These are phyloP conservation scores for Fraxinus angustifolia DNA, from an alignment of 305 asterid genomes.

Conservation along the genomic window DNA sequence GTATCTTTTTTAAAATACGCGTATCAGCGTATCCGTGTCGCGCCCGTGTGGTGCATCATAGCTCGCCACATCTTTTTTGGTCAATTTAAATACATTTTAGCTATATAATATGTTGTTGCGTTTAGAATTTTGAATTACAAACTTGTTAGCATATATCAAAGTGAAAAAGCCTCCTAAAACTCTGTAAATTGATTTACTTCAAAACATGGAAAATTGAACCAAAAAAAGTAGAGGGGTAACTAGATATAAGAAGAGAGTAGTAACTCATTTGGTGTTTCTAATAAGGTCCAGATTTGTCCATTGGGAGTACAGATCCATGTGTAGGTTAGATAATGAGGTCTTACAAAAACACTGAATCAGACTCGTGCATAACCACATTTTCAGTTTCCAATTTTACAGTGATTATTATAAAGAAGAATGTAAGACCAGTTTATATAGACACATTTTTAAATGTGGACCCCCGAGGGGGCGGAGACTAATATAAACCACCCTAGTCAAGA, in stretches of 20 bases:
- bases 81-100: neutral
- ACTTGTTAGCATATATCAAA: neutral
- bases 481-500: neutral
- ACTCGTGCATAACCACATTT: neutral
- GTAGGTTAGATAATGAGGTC: neutral
- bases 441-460: neutral
- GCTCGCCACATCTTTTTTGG: neutral
- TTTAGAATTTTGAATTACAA: neutral
- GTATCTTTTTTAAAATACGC: no score
- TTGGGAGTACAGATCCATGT: neutral
- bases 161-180: neutral
- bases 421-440: conserved; percentile 6
- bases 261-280: neutral
- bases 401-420: conserved; percentile 10
- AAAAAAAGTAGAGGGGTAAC: neutral
- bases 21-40: neutral
- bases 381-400: conserved; percentile 3
- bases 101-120: neutral
- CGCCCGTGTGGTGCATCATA: neutral
- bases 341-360: neutral
- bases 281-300: conserved; percentile 4
- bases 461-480: neutral
- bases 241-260: conserved; percentile 9
- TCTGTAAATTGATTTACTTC: neutral
- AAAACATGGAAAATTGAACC: neutral